These are phyloP conservation scores for Bidens hawaiensis DNA, from an alignment of 140 eudicot genomes.

Conservation along the genomic window DNA sequence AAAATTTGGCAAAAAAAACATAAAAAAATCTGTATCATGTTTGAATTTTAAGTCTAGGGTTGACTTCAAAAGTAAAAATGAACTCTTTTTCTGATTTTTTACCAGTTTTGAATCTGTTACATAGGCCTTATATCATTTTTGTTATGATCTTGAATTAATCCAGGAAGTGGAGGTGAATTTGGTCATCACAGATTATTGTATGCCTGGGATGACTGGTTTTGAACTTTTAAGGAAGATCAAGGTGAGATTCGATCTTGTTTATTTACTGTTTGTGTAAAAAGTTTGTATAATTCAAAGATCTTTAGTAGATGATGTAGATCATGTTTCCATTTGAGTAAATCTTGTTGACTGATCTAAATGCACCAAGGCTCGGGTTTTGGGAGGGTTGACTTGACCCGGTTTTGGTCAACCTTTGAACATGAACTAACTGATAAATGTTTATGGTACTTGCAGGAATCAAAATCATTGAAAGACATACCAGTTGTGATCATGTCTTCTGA, in stretches of 20 bases:
- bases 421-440: conserved; percentile 5
- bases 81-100: neutral
- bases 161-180: conserved; percentile 53
- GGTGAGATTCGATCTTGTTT: conserved; percentile 35
- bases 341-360: conserved; percentile 1
- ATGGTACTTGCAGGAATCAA: conserved; percentile 44
- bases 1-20: neutral
- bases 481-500: conserved; percentile 84
- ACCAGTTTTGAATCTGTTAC: neutral
- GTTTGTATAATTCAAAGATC: neutral
- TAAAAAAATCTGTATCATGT: neutral
- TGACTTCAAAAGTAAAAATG: conserved; percentile 25
- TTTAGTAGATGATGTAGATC: neutral
- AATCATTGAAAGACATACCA: conserved; percentile 53
- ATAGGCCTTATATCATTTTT: conserved; percentile 4
- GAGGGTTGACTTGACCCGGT: neutral
- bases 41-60: neutral
- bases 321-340: neutral
- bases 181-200: conserved; percentile 64
- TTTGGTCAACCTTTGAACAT: neutral
- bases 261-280: neutral
- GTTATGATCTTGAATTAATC: conserved; percentile 6
- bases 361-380: neutral
- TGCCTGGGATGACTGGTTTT: conserved; percentile 69
- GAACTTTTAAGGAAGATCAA: conserved; percentile 62